Evolutionary conservation across 1,139 yeast species (phyloP).

Genomic region (Yamadazyma buinensis): DNA sequence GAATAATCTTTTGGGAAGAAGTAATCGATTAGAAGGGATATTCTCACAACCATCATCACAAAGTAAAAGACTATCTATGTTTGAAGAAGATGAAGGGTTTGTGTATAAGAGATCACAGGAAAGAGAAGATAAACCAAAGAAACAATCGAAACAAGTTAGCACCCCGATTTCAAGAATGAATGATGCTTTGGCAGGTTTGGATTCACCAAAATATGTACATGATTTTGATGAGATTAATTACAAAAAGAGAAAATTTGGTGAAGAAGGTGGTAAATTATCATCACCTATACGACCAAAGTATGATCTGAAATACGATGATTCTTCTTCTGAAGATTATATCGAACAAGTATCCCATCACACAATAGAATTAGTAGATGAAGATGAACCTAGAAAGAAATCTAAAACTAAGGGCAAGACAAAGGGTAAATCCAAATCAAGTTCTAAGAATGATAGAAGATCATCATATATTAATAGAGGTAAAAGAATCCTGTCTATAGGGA

Average conservation of each 20-base stretch:
- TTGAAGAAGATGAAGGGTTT: conserved; percentile 48
- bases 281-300: conserved; percentile 22
- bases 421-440: neutral
- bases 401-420: too few relatives aligned
- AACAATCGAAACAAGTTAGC: conserved; percentile 17
- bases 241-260: neutral
- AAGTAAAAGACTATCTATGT: conserved; percentile 10
- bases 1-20: conserved; percentile 12
- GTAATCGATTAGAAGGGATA: conserved; percentile 25
- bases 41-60: conserved; percentile 15
- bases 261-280: conserved; percentile 18
- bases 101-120: conserved; percentile 33
- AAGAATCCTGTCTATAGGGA: conserved; percentile 70
- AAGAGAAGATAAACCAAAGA: conserved; percentile 6
- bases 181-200: conserved; percentile 24
- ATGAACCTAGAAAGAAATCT: conserved; percentile 1
- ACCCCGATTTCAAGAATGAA: conserved; percentile 26
- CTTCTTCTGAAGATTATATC: conserved; percentile 21
- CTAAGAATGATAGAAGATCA: conserved; percentile 34
- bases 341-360: conserved; percentile 32
- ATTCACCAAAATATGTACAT: conserved; percentile 12
- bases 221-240: conserved; percentile 13
- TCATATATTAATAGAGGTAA: conserved; percentile 62
- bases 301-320: conserved; percentile 7
- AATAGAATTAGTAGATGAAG: conserved; percentile 10